Conservation (phyloP, 2,329 filamentous ascomycete species). For the Exophiala bonariae region DNA sequence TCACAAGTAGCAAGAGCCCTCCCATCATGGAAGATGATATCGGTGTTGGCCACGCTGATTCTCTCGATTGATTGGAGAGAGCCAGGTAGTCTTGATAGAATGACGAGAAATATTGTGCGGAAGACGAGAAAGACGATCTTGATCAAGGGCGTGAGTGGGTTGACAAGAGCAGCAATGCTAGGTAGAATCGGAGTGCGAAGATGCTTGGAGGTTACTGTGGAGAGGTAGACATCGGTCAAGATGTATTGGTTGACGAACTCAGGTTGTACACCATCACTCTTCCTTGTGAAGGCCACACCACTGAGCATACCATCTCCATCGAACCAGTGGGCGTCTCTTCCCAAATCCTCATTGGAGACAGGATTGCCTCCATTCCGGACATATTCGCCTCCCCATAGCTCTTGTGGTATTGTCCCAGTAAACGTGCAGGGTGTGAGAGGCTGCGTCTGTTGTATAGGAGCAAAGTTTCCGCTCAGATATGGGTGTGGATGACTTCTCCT, state of each 20-base stretch:
- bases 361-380: conserved; percentile 72
- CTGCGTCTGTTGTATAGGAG: conserved; percentile 59
- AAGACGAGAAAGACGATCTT: conserved; percentile 54
- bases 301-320: conserved; percentile 75
- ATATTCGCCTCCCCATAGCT: conserved; percentile 68
- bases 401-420: conserved; percentile 61
- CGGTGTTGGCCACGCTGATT: conserved; percentile 71
- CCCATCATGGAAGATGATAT: conserved; percentile 66
- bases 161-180: conserved; percentile 66
- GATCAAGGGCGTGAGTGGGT: conserved; percentile 55
- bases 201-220: conserved; percentile 47
- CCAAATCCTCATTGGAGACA: conserved; percentile 59
- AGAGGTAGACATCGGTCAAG: conserved; percentile 65
- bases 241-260: conserved; percentile 71
- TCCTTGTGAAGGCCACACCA: conserved; percentile 61
- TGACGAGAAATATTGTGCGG: conserved; percentile 57
- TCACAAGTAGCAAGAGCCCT: conserved; percentile 69
- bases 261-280: conserved; percentile 50
- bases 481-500: conserved; percentile 23
- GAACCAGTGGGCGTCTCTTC: conserved; percentile 70
- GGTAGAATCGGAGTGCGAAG: conserved; percentile 62
- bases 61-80: conserved; percentile 60
- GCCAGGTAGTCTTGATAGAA: conserved; percentile 59
- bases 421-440: conserved; percentile 59
- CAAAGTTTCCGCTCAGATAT: conserved; percentile 69